These are phyloP conservation scores for Amesomyces nigricolor DNA, from an alignment of 2,329 filamentous ascomycete genomes.

Conservation along the genomic window DNA sequence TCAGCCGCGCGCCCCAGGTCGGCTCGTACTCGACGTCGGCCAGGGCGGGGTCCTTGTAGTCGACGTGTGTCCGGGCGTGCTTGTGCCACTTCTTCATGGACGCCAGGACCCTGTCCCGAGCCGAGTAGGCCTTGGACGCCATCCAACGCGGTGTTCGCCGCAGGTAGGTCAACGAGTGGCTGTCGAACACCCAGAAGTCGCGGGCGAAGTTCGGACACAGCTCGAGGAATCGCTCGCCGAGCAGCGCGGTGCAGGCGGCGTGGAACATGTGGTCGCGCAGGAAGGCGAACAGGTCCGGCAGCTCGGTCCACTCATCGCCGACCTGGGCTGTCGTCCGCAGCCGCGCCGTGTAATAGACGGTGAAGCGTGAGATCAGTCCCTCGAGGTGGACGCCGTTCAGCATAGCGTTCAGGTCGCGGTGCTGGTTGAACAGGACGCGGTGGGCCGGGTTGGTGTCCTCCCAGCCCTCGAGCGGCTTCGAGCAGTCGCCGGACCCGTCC, in stretches of 20 bases:
- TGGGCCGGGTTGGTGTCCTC: conserved; percentile 12
- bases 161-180: conserved; percentile 20
- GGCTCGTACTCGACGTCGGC: conserved; percentile 27
- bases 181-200: conserved; percentile 31
- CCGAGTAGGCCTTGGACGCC: conserved; percentile 22
- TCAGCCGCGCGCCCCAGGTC: conserved; percentile 24
- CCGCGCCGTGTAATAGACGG: conserved; percentile 7
- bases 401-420: conserved; percentile 12
- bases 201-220: conserved; percentile 25
- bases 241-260: conserved; percentile 25
- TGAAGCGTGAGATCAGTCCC: conserved; percentile 16
- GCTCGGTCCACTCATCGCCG: conserved; percentile 13
- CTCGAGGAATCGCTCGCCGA: conserved; percentile 26
- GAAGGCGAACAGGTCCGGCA: conserved; percentile 27
- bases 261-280: conserved; percentile 25
- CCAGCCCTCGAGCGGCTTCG: conserved; percentile 18
- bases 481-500: conserved; percentile 18
- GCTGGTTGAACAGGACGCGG: conserved; percentile 16
- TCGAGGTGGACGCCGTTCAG: conserved; percentile 10
- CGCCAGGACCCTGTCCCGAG: conserved; percentile 24
- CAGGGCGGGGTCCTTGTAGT: conserved; percentile 18
- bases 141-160: conserved; percentile 27
- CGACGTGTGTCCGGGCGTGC: conserved; percentile 21
- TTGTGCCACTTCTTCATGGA: conserved; percentile 26
- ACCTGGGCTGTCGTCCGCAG: neutral